Base-by-base conservation (phyloP, 2,329 filamentous ascomycete species). In the Diaporthe aspalathi region DNA sequence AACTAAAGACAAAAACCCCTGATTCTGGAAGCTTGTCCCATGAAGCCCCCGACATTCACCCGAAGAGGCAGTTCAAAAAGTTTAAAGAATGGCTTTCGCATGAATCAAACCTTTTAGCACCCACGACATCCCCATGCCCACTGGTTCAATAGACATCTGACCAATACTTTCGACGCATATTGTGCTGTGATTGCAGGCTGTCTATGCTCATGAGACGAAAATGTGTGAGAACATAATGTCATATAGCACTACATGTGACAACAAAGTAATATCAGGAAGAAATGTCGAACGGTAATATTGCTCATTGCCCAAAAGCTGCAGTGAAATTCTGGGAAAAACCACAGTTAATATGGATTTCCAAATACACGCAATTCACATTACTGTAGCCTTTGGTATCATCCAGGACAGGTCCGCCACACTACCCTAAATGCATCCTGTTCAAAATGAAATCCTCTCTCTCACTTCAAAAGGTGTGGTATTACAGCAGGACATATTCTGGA, bases 11-110 rank as follows among this genome's bases (percentile, higher is more conserved):
- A 24, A 63, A 63, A 17, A 1, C 60, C 60, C 60, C 60, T 63
- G 43, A 49, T 17, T 63, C 17, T n/a, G 60, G n/a, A 63, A 43
- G 60, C 43, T 49, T 63, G 20, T 49, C 22, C 60, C 27, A 49
- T 49, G 60, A 14, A n/a, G 43, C 22, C 20, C 16, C n/a, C 60
- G 27, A 63, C 40, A 32, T 63, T 20, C 27, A 47, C 35, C 40
- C 27, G n/a, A 49, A 63, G 14, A 49, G 12, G 60, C 17, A 35
- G 22, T 6, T 49, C 17, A 24, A 20, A 49, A 63, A 49, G 40
- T 63, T 63, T 35, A 63, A 63, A 17, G 24, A 38, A 35, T 5
- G 35, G 4, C 8, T 54, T 35, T 14, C 14, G 11, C 57, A 63
- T 63, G 43, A 49, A 20, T n/a, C 45, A 43, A 49, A 16, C 29